Conservation (phyloP, 2,329 filamentous ascomycete genomes). For the Daldinia sp. region DNA sequence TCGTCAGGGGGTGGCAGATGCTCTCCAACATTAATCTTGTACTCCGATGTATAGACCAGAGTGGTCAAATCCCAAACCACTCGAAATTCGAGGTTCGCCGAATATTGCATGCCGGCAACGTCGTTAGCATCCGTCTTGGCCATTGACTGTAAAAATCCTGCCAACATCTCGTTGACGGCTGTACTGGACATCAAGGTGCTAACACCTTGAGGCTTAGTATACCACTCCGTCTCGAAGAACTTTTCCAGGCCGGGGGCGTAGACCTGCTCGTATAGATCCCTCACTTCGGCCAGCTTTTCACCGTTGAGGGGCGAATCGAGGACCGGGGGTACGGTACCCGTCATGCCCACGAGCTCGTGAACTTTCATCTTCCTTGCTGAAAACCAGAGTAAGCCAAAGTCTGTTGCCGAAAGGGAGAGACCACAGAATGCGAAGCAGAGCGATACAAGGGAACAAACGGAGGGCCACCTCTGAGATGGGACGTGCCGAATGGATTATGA, state of each 20-base stretch:
- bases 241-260: slow-evolving; percentile 80
- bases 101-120: slow-evolving; percentile 64
- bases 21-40: slow-evolving; percentile 52
- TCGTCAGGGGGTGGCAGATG: slow-evolving; percentile 67
- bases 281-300: slow-evolving; percentile 73
- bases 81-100: slow-evolving; percentile 67
- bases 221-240: slow-evolving; percentile 89
- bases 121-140: slow-evolving; percentile 63
- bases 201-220: slow-evolving; percentile 62
- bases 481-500: slow-evolving; percentile 53
- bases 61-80: slow-evolving; percentile 71
- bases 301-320: slow-evolving; percentile 65
- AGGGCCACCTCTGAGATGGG: slow-evolving; percentile 65
- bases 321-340: slow-evolving; percentile 70
- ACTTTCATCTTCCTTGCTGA: slow-evolving; percentile 76
- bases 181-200: slow-evolving; percentile 65
- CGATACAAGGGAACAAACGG: slow-evolving; percentile 54
- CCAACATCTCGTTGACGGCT: slow-evolving; percentile 74
- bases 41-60: slow-evolving; percentile 58
- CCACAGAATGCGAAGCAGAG: slow-evolving; percentile 47
- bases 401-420: slow-evolving; percentile 49
- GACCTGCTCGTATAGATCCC: slow-evolving; percentile 77
- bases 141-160: slow-evolving; percentile 70
- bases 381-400: slow-evolving; percentile 58
- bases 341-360: slow-evolving; percentile 75